Conservation (phyloP, 2,329 filamentous ascomycete species). For the Verticillium isaacii region DNA sequence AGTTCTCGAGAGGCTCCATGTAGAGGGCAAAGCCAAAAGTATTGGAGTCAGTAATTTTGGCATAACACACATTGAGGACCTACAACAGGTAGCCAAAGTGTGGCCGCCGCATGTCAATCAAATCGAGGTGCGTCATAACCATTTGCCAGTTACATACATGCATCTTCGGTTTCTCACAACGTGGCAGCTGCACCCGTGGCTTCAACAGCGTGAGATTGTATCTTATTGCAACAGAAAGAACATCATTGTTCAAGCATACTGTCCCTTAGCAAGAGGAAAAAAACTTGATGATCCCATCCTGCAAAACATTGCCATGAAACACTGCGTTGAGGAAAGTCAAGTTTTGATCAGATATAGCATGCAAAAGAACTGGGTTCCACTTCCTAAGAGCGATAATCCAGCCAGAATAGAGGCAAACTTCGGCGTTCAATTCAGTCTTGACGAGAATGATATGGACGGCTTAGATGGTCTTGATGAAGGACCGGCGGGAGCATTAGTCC, state of each 20-base stretch:
- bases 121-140: slow-evolving; percentile 42
- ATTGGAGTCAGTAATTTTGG: slow-evolving; percentile 74
- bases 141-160: not conserved
- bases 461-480: slow-evolving; percentile 20
- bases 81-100: slow-evolving; percentile 57
- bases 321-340: slow-evolving; percentile 57
- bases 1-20: slow-evolving; percentile 57
- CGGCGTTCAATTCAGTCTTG: slow-evolving; percentile 54
- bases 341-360: slow-evolving; percentile 64
- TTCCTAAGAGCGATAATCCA: slow-evolving; percentile 61
- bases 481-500: not conserved
- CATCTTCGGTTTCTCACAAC: not conserved
- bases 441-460: slow-evolving; percentile 47
- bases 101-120: slow-evolving; percentile 73
- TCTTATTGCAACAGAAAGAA: slow-evolving; percentile 69
- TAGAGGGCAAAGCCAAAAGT: slow-evolving; percentile 54
- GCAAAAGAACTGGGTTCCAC: slow-evolving; percentile 66
- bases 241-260: slow-evolving; percentile 47
- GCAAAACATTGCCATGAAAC: slow-evolving; percentile 48
- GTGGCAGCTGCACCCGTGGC: slow-evolving; percentile 61
- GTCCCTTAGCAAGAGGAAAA: slow-evolving; percentile 28
- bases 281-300: slow-evolving; percentile 50
- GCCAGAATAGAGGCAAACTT: slow-evolving; percentile 57
- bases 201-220: slow-evolving; percentile 43
- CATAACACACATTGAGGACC: slow-evolving; percentile 61